Percentiles rank a stretch among this genome's conserved stretches.
phyloP scores from a whole-genome alignment of 257 asterid genomes.

The Solanum tarapatanum region DNA sequence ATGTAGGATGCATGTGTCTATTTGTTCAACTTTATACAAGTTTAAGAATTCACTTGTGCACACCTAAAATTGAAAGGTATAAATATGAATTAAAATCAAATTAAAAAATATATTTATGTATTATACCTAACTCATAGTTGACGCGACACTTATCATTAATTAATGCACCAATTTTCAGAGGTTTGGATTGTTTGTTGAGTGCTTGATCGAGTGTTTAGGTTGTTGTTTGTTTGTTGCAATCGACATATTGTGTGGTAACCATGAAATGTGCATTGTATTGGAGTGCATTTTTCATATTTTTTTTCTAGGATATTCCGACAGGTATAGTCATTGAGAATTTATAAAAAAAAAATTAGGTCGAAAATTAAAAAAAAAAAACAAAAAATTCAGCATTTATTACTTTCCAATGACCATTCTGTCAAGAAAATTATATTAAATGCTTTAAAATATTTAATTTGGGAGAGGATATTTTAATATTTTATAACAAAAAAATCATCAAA shows the following conservation, averaged over 20 bases:
- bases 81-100: no score
- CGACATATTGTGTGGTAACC: neutral
- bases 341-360: neutral
- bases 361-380: no score
- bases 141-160: neutral
- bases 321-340: no score
- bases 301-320: neutral
- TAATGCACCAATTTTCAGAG: neutral
- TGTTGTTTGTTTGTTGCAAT: neutral
- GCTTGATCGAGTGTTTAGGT: neutral
- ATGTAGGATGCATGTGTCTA: neutral
- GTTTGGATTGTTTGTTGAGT: neutral
- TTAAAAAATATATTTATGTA: no score
- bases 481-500: neutral
- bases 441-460: neutral
- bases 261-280: neutral
- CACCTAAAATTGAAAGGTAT: rapidly evolving
- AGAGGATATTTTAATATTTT: neutral
- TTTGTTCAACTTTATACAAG: neutral
- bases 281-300: neutral
- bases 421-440: neutral
- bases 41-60: neutral
- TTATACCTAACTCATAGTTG: neutral
- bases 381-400: no score
- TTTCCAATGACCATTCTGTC: neutral